Conservation (phyloP, 2,329 filamentous ascomycete species). For the Leptosphaerulina australis region DNA sequence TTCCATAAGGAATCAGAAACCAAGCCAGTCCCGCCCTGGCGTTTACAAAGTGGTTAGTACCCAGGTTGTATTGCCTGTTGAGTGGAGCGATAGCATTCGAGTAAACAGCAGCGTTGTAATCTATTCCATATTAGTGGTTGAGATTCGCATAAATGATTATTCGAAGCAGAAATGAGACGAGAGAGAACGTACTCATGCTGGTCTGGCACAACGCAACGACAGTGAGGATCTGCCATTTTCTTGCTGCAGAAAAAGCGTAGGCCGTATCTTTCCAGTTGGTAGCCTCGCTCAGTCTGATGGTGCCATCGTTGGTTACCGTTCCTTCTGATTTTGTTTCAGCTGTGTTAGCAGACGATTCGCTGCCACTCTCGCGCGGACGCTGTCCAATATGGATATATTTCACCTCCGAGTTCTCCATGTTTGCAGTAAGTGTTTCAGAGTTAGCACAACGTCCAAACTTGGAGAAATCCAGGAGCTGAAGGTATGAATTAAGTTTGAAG, state of each 20-base stretch:
- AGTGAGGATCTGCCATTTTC: constrained; percentile 60
- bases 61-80: constrained; percentile 62
- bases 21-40: constrained; percentile 69
- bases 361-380: not conserved
- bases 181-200: constrained; percentile 54
- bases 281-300: constrained; percentile 25
- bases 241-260: constrained; percentile 53
- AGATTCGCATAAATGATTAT: constrained; percentile 48
- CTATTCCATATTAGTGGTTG: constrained; percentile 31
- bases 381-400: not conserved
- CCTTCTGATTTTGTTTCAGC: not conserved
- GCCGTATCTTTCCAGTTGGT: constrained; percentile 46
- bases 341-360: not conserved
- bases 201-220: constrained; percentile 62
- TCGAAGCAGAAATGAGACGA: constrained; percentile 18
- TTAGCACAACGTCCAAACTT: not conserved
- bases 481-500: not conserved
- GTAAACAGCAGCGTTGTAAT: constrained; percentile 63
- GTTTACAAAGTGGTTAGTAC: constrained; percentile 46
- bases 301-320: not conserved
- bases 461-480: not conserved
- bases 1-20: constrained; percentile 79
- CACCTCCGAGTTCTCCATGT: constrained; percentile 5
- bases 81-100: constrained; percentile 59
- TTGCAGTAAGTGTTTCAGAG: not conserved